Conservation (phyloP, 345 rosid genomes). For the Acer yangbiense region DNA sequence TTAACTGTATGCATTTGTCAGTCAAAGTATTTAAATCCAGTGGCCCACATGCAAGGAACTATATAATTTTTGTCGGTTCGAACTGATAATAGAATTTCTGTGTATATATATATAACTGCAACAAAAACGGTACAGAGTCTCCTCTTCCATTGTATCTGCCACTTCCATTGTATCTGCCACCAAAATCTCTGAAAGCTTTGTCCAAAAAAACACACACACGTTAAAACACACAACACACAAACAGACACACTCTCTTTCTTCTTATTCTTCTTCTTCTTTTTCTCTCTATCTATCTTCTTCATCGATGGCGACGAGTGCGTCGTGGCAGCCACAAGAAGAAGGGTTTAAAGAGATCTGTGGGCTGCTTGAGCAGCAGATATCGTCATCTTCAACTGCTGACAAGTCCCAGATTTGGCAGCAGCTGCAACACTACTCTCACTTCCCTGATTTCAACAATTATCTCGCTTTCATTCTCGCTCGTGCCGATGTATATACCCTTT, state of each 20-base stretch:
- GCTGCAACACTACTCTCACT: constrained; percentile 85
- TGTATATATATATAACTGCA: background rate
- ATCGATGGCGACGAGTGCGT: constrained; percentile 47
- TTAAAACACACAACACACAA: background rate
- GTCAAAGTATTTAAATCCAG: too few relatives aligned
- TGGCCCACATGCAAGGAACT: too few relatives aligned
- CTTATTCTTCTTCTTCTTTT: too few relatives aligned
- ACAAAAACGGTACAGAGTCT: background rate
- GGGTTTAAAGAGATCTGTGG: constrained; percentile 86
- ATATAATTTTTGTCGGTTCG: too few relatives aligned
- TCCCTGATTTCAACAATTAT: constrained; percentile 97
- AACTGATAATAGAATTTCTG: too few relatives aligned
- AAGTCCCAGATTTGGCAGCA: constrained; percentile 96
- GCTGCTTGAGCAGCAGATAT: constrained; percentile 83
- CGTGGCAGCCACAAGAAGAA: constrained; percentile 90
- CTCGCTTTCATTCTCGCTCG: constrained; percentile 90
- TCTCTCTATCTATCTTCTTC: too few relatives aligned
- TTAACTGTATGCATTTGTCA: too few relatives aligned
- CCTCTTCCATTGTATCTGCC: constrained; percentile 14
- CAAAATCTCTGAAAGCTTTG: constrained; percentile 19
- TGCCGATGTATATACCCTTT: constrained; percentile 56
- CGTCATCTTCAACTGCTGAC: constrained; percentile 77
- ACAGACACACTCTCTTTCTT: background rate
- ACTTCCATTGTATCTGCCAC: constrained; percentile 17
- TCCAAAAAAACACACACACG: constrained; percentile 1